Evolutionary conservation across 768 basidiomycete species (phyloP), one percentile per base, ranked within the genome.

Genomic region (Lentinus tigrinus): DNA sequence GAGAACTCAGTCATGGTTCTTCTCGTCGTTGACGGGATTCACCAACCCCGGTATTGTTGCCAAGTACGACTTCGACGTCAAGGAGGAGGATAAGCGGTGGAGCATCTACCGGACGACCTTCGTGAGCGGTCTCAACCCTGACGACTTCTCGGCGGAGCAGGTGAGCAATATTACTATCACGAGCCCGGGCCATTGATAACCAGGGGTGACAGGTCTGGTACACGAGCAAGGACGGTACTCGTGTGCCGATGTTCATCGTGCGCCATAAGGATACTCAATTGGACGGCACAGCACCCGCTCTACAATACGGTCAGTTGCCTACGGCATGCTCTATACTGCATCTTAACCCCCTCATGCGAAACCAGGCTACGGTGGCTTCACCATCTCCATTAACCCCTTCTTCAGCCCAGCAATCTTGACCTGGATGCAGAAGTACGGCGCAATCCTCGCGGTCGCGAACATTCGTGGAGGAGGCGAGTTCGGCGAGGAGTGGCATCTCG

Each of bases 311-410:
- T 86, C 56, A 64, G 74, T 57, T 11, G 36, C 26, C 4, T 27
- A 1, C n/a, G 24, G 3, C 13, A 38, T 17, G 28, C 19, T n/a
- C 28, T 47, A 28, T 40, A 6, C 14, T 10, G 47, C 16, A 31
- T 17, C 1, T 21, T 11, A 24, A 27, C 48, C 17, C 5, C n/a
- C n/a, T n/a, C n/a, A n/a, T n/a, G n/a, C n/a, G n/a, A n/a, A n/a
- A n/a, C n/a, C 49, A 88, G 87, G 89, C 34, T 93, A 92, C 62
- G 92, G 91, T n/a, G 92, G 91, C 10, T 93, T 92, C 69, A 82
- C 78, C 52, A 80, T 88, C 40, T 81, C 88, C 19, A 81, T 92
- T 60, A 77, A 80, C 56, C 91, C 91, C 9, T 83, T 81, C 69
- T 93, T 92, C 75, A 88, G 81, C 58, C 74, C 88, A 7, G 73